phyloP scores from a whole-genome alignment of 805 yeast species.

The Isabelozyma rhagii region DNA sequence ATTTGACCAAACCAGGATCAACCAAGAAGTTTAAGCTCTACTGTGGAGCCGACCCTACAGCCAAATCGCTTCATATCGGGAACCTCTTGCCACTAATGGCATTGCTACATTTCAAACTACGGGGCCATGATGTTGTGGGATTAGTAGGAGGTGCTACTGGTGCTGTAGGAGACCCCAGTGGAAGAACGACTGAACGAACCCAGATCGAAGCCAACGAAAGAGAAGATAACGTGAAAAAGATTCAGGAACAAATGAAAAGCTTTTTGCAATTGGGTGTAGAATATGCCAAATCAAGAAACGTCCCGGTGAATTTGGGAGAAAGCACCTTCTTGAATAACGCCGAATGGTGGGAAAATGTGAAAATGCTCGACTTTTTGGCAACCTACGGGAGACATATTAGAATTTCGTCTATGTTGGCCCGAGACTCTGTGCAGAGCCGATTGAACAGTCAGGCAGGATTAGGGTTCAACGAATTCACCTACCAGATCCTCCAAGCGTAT shows the following conservation, averaged over 20 bases:
- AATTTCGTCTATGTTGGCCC: conserved; percentile 79
- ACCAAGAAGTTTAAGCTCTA: conserved; percentile 55
- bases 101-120: conserved; percentile 72
- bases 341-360: conserved; percentile 81
- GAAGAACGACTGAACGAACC: conserved; percentile 73
- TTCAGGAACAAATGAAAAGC: conserved; percentile 56
- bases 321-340: conserved; percentile 60
- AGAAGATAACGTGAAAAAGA: conserved; percentile 52
- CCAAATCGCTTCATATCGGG: conserved; percentile 84
- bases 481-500: conserved; percentile 89
- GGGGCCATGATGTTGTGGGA: conserved; percentile 84
- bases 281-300: conserved; percentile 56
- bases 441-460: conserved; percentile 68
- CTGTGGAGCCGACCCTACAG: conserved; percentile 97
- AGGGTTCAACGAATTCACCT: conserved; percentile 92
- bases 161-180: conserved; percentile 94
- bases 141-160: conserved; percentile 96
- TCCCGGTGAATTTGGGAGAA: conserved; percentile 17
- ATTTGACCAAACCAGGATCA: conserved; percentile 22
- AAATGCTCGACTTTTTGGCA: conserved; percentile 74
- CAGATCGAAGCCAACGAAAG: conserved; percentile 53
- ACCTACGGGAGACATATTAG: conserved; percentile 75
- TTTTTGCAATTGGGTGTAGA: conserved; percentile 62
- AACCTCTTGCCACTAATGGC: conserved; percentile 85
- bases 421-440: conserved; percentile 83